These are phyloP conservation scores for Taiozyma onychis DNA, from an alignment of 1,139 yeast species.

Conservation along the genomic window DNA sequence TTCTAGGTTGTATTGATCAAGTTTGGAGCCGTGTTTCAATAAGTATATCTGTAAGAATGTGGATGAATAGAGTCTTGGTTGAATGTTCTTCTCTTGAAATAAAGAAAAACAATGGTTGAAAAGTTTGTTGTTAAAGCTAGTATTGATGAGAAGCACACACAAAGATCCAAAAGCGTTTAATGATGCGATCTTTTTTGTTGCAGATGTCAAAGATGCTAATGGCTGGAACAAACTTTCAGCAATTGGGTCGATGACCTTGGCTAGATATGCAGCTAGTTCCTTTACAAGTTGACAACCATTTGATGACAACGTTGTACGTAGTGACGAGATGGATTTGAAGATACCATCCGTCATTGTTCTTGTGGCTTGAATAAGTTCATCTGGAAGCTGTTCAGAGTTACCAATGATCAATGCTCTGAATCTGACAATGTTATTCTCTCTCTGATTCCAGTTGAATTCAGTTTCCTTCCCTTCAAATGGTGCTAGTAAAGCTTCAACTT, in stretches of 20 bases:
- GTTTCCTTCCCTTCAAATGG: slow-evolving; percentile 78
- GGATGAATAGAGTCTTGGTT: slow-evolving; percentile 64
- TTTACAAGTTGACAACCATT: slow-evolving; percentile 77
- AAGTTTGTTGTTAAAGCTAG: slow-evolving; percentile 48
- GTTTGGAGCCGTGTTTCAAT: slow-evolving; percentile 40
- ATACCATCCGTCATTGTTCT: slow-evolving; percentile 51
- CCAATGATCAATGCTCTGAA: slow-evolving; percentile 62
- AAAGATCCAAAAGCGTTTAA: slow-evolving; percentile 66
- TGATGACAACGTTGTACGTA: slow-evolving; percentile 77
- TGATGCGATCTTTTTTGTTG: slow-evolving; percentile 77
- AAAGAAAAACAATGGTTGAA: slow-evolving; percentile 48
- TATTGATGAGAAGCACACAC: slow-evolving; percentile 53
- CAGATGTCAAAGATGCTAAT: slow-evolving; percentile 58
- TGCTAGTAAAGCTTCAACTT: slow-evolving; percentile 32
- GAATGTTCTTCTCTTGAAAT: slow-evolving; percentile 49
- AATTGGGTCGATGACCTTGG: slow-evolving; percentile 49
- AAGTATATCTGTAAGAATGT: slow-evolving; percentile 65
- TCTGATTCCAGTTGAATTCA: slow-evolving; percentile 75
- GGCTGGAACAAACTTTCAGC: slow-evolving; percentile 56
- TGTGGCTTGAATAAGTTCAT: slow-evolving; percentile 33
- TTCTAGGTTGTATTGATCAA: slow-evolving; percentile 35
- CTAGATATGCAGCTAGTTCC: slow-evolving; percentile 54
- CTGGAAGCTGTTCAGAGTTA: slow-evolving; percentile 39
- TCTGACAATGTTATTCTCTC: slow-evolving; percentile 59
- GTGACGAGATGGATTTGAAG: slow-evolving; percentile 60